phyloP scores from a whole-genome alignment of 176 grass and related monocot species.

The bread wheat (Triticum aestivum) region DNA sequence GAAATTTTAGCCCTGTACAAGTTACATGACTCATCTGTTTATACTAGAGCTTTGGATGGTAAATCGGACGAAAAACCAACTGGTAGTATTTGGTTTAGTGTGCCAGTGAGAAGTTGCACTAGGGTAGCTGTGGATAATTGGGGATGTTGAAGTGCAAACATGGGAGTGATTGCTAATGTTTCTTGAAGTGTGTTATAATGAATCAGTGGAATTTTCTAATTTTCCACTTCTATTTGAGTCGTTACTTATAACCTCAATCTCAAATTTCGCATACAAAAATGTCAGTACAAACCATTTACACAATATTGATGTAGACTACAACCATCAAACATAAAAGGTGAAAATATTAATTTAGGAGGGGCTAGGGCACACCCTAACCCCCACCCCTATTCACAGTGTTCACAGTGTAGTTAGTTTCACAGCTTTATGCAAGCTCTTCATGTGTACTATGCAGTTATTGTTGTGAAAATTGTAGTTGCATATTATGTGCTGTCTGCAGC shows the following conservation, averaged over 20 bases:
- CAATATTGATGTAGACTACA: conserved; percentile 1
- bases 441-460: not conserved
- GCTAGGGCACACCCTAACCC: not conserved
- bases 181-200: not conserved
- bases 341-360: not conserved
- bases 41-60: not conserved
- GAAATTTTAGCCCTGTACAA: not conserved
- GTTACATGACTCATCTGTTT: conserved; percentile 9
- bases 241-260: not conserved
- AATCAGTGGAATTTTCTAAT: not conserved
- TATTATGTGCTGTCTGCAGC: not conserved
- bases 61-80: not conserved
- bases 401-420: not conserved
- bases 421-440: conserved; percentile 7
- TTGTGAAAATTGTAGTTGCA: not conserved
- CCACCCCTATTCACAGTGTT: not conserved
- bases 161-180: not conserved
- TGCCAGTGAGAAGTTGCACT: conserved; percentile 12
- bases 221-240: not conserved
- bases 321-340: not conserved
- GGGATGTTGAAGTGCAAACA: conserved; percentile 11
- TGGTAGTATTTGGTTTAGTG: not conserved
- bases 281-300: not conserved
- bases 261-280: not conserved
- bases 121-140: not conserved